A percentile compares a stretch with the other conserved stretches of the same genome.
Evolutionary conservation across 192 early-diverging fungal genomes (phyloP).

Genomic region (Oehlia diaphana): DNA sequence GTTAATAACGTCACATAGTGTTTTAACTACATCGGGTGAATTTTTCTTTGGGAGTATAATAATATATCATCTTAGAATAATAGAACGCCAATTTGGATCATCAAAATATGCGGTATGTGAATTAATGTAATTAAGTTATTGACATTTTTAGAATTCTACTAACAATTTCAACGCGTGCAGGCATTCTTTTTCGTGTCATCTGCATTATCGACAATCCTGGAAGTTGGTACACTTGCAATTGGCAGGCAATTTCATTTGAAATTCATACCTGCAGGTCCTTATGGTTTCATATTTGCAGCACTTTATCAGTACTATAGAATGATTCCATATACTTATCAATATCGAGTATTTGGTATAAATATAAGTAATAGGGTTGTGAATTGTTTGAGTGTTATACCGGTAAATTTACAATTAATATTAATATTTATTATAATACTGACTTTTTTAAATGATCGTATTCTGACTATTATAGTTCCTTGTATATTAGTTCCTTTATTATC

Average conservation of each 20-base stretch:
- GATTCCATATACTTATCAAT: slow-evolving; percentile 36
- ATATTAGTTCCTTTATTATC: slow-evolving; percentile 45
- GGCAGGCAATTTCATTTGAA: slow-evolving; percentile 46
- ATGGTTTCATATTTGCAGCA: slow-evolving; percentile 56
- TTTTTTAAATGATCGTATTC: background rate
- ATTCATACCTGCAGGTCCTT: slow-evolving; percentile 57
- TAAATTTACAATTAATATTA: background rate
- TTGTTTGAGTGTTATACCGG: slow-evolving; percentile 8
- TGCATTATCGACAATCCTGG: slow-evolving; percentile 50
- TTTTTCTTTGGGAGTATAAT: slow-evolving; percentile 60
- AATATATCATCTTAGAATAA: slow-evolving; percentile 56
- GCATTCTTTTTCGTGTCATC: slow-evolving; percentile 49
- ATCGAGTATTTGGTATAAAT: background rate
- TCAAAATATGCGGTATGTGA: slow-evolving; percentile 59
- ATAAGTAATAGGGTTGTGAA: background rate
- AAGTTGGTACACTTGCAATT: slow-evolving; percentile 51
- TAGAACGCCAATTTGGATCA: slow-evolving; percentile 64
- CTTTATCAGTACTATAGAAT: slow-evolving; percentile 59
- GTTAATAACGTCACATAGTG: slow-evolving; percentile 54
- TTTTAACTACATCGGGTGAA: slow-evolving; percentile 57
- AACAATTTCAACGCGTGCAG: background rate
- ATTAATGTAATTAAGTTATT: background rate
- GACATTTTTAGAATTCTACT: background rate
- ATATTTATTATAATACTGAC: background rate
- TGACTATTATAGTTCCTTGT: background rate